Base-by-base conservation (phyloP, 1,284 basidiomycete genomes). In the Peniophora sp. region DNA sequence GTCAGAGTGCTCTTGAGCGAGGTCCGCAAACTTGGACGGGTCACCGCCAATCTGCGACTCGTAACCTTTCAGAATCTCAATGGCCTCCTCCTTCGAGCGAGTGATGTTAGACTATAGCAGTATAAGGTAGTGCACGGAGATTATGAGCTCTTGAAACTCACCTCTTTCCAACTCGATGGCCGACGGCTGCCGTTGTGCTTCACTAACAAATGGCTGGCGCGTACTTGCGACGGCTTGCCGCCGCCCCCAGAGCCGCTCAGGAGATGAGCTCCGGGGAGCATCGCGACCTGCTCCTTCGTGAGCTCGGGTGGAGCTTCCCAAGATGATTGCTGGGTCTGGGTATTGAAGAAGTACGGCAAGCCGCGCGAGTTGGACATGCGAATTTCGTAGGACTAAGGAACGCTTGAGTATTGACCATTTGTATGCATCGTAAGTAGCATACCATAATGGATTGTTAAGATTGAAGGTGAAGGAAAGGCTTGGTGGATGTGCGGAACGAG, bases 151-250 rank as follows among this genome's bases (percentile, higher is more conserved):
- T 16, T 3, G 35, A 19, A 32, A 71, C 87, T 58, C 58, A 92
- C 92, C 75, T 93, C 85, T 66, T 92, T 92, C 93, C 94, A 97
- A 63, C 88, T 92, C 50, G 87, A 82, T 3, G 97, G 92, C 49
- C 94, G 74, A 53, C 97, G 75, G 64, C 91, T 95, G 12, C 80
- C 90, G 23, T 70, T 72, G 69, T 98, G 95, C 72, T 99, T 99
- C 59, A 97, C 85, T 50, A 99, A 73, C 56, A 99, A 73, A 72
- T 99, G 97, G 64, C 92, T 95, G 11, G 95, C 96, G 52, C 93
- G 83, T 32, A 97, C 92, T 67, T 91, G 78, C 14, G 71, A 77
- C 10, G 74, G 69, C 49, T 59, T 56, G 1, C 54, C 53, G 55
- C 55, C 57, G 50, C 64, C 61, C 9, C 54, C 57, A 32, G 5